phyloP scores from a whole-genome alignment of 208 protist species.

The Trypanosoma lewisi region DNA sequence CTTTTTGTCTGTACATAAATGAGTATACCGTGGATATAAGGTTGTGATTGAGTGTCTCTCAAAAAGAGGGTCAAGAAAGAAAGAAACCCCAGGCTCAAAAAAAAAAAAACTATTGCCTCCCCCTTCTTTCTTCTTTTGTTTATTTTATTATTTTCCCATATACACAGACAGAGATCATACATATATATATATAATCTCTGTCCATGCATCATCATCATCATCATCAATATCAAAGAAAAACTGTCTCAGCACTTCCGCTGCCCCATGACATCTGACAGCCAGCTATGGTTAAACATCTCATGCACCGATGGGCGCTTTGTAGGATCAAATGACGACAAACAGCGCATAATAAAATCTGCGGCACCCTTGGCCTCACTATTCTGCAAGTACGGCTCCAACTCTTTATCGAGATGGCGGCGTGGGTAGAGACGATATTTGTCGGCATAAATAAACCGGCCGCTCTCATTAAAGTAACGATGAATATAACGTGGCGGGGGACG shows the following conservation, averaged over 20 bases:
- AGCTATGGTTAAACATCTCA: constrained; percentile 54
- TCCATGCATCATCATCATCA: not conserved
- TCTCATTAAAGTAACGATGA: constrained; percentile 57
- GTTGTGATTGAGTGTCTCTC: too few species aligned
- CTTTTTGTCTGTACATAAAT: too few species aligned
- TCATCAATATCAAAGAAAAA: constrained; percentile 16
- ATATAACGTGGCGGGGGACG: constrained; percentile 54
- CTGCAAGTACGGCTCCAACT: constrained; percentile 49
- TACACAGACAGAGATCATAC: not conserved
- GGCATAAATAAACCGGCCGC: constrained; percentile 56
- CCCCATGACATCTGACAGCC: constrained; percentile 35
- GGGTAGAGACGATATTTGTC: constrained; percentile 45
- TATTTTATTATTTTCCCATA: not conserved
- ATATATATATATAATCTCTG: not conserved
- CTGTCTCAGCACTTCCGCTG: constrained; percentile 1
- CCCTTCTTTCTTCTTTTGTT: not conserved
- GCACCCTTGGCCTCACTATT: constrained; percentile 31
- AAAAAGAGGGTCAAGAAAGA: too few species aligned
- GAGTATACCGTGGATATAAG: too few species aligned
- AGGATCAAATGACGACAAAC: constrained; percentile 65
- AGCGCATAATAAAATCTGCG: constrained; percentile 63
- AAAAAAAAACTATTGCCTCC: not conserved
- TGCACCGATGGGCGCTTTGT: constrained; percentile 45
- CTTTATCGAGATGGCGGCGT: constrained; percentile 41
- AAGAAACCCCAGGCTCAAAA: too few species aligned